Conservation (phyloP, 1,284 basidiomycete genomes). For the Moesziomyces sp. region DNA sequence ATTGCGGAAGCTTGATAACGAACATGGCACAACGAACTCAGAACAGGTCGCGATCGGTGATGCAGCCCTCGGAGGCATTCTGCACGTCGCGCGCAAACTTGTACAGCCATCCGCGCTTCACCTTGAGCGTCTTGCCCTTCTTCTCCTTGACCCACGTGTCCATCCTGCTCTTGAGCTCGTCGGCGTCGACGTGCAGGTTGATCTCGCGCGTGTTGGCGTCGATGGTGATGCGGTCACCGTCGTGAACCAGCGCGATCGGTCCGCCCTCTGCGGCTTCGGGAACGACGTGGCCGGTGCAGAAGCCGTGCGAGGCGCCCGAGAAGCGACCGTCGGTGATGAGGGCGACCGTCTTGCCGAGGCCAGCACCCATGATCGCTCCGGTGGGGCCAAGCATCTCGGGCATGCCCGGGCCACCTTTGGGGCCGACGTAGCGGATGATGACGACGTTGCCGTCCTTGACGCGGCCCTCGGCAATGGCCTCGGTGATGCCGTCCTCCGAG, state of each 20-base stretch:
- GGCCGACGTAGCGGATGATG: slow-evolving; percentile 86
- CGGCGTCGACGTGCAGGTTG: slow-evolving; percentile 39
- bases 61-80: slow-evolving; percentile 46
- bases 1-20: slow-evolving; percentile 1
- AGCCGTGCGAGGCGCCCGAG: slow-evolving; percentile 79
- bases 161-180: slow-evolving; percentile 24
- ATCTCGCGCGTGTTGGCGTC: slow-evolving; percentile 70
- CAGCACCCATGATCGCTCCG: slow-evolving; percentile 76
- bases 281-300: slow-evolving; percentile 91
- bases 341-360: slow-evolving; percentile 87
- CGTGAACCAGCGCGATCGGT: slow-evolving; percentile 86
- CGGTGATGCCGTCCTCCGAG: slow-evolving; percentile 84
- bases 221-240: slow-evolving; percentile 86
- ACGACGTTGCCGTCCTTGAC: slow-evolving; percentile 90
- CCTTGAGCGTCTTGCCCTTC: slow-evolving; percentile 35
- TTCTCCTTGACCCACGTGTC: slow-evolving; percentile 40
- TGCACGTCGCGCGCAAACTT: slow-evolving; percentile 48
- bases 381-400: slow-evolving; percentile 87
- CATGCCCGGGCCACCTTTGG: slow-evolving; percentile 93
- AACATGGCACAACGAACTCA: slow-evolving; percentile 1
- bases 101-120: slow-evolving; percentile 48
- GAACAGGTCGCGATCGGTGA: slow-evolving; percentile 46
- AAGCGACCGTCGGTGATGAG: slow-evolving; percentile 96
- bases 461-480: slow-evolving; percentile 82
- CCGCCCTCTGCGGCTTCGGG: slow-evolving; percentile 91